Percentiles rank a stretch among this genome's conserved stretches.
These are phyloP conservation scores for Penicillium vulpinum DNA, from an alignment of 2,329 filamentous ascomycete species.

Conservation along the genomic window DNA sequence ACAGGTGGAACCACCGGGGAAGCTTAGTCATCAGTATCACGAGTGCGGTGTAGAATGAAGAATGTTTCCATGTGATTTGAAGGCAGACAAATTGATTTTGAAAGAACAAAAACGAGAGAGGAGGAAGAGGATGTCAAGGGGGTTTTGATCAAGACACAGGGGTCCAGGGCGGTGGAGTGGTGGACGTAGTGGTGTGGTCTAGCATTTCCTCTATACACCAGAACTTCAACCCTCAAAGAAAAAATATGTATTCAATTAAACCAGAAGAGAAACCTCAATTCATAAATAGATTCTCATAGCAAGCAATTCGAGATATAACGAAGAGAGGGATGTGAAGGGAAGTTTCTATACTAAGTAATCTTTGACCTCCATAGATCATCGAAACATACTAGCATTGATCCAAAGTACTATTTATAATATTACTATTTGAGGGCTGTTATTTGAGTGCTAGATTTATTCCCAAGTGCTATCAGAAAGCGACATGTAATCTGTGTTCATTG, in stretches of 20 bases:
- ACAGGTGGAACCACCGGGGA: constrained; percentile 1
- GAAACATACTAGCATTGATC: background rate
- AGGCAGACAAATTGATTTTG: background rate
- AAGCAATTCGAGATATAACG: background rate
- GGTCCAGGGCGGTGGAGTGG: background rate
- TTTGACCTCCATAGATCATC: background rate
- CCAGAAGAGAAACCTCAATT: no score
- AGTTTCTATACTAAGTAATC: background rate
- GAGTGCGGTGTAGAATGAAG: constrained; percentile 7
- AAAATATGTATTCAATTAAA: background rate
- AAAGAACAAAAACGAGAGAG: background rate
- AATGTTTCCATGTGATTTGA: background rate
- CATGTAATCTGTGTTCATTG: background rate
- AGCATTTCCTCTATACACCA: background rate
- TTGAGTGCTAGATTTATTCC: background rate
- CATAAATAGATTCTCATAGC: background rate
- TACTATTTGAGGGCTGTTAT: no score
- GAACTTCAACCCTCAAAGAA: background rate
- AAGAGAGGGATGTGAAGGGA: background rate
- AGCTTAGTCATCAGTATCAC: constrained; percentile 14
- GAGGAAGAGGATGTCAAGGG: background rate
- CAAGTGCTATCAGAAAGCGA: background rate
- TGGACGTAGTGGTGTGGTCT: background rate
- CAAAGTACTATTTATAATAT: background rate
- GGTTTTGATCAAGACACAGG: background rate